Evolutionary conservation across 1,284 basidiomycete genomes (phyloP).

Genomic region (Cutaneotrichosporon cavernicola): DNA sequence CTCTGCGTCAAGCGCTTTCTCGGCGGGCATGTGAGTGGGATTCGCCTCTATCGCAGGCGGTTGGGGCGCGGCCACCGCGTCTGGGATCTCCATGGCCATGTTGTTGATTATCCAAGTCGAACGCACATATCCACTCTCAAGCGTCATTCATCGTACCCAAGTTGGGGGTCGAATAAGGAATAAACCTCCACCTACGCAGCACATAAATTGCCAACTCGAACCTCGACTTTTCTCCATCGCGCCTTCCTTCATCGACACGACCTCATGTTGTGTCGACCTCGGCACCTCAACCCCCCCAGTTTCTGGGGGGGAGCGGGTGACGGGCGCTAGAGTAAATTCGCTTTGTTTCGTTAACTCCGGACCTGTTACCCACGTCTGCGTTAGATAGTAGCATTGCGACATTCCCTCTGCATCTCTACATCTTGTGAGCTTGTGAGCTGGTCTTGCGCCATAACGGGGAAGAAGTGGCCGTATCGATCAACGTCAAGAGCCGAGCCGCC

Average conservation of each 20-base stretch:
- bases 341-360: conserved; percentile 2
- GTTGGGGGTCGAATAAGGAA: not conserved
- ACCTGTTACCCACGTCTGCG: conserved; percentile 3
- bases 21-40: not conserved
- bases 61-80: no score
- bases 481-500: no score
- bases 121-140: not conserved
- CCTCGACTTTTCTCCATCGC: not conserved
- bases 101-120: not conserved
- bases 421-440: not conserved
- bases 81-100: not conserved
- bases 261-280: not conserved
- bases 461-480: not conserved
- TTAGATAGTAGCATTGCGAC: conserved; percentile 2
- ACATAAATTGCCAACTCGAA: not conserved
- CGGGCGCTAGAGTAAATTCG: conserved; percentile 1
- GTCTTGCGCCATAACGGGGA: not conserved
- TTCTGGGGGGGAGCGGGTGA: not conserved
- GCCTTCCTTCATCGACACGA: not conserved
- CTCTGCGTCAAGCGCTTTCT: not conserved
- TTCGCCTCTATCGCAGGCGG: no score
- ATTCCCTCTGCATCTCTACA: not conserved
- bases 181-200: not conserved
- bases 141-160: not conserved
- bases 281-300: not conserved